phyloP scores from a whole-genome alignment of 2,329 filamentous ascomycete genomes.

The Verticillium zaregamsianum region DNA sequence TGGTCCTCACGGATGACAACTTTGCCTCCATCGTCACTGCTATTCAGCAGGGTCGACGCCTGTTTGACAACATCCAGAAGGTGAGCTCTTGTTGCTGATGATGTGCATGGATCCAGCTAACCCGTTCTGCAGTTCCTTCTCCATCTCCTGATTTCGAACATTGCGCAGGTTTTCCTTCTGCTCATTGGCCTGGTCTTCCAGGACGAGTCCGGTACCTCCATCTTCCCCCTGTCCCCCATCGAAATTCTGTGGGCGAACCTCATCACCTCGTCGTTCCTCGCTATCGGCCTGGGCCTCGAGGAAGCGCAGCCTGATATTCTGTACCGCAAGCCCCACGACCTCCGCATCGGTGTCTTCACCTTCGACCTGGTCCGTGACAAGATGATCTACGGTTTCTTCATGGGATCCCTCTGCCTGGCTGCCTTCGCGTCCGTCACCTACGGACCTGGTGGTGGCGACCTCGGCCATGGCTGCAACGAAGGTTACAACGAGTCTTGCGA shows the following conservation, averaged over 20 bases:
- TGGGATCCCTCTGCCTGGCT: slow-evolving; percentile 58
- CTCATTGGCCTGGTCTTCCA: slow-evolving; percentile 68
- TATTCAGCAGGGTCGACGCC: slow-evolving; percentile 64
- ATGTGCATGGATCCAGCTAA: slow-evolving; percentile 10
- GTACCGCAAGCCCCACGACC: slow-evolving; percentile 57
- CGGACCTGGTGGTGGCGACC: slow-evolving; percentile 40
- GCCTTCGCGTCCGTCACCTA: slow-evolving; percentile 60
- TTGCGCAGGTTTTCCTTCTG: slow-evolving; percentile 65
- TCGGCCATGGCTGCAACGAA: slow-evolving; percentile 57
- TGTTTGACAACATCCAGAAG: slow-evolving; percentile 73
- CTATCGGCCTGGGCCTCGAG: slow-evolving; percentile 69
- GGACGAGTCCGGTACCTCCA: slow-evolving; percentile 52
- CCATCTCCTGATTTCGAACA: slow-evolving; percentile 65
- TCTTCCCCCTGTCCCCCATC: slow-evolving; percentile 67
- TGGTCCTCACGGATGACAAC: slow-evolving; percentile 85
- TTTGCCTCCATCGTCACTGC: slow-evolving; percentile 77
- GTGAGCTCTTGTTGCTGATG: slow-evolving; percentile 28
- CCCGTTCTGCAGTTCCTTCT: slow-evolving; percentile 45
- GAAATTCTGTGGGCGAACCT: slow-evolving; percentile 77
- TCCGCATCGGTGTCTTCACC: slow-evolving; percentile 59
- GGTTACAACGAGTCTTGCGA: slow-evolving; percentile 44
- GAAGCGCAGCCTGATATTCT: slow-evolving; percentile 65
- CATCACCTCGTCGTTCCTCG: slow-evolving; percentile 66
- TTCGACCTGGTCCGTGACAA: slow-evolving; percentile 62
- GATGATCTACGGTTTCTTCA: slow-evolving; percentile 60